These are phyloP conservation scores for Solanum sejunctum DNA, from an alignment of 257 asterid species.

Conservation along the genomic window DNA sequence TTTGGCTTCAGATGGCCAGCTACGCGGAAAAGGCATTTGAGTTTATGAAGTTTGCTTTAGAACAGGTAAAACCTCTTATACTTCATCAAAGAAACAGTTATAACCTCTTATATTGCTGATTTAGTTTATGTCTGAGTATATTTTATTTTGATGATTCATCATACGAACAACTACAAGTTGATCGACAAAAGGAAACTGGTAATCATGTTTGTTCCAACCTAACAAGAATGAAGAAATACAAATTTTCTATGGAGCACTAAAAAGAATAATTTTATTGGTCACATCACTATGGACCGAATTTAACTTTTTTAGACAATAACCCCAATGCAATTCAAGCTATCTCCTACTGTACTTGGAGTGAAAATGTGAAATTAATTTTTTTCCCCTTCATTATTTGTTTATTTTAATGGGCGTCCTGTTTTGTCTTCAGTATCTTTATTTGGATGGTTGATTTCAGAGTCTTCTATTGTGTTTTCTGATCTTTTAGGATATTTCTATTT, in stretches of 20 bases:
- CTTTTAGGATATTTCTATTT: not conserved
- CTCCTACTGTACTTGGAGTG: not conserved
- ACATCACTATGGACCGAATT: not conserved
- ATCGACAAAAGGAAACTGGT: not conserved
- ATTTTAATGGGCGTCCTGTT: not conserved
- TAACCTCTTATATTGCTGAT: not conserved
- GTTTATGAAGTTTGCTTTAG: slow-evolving; percentile 66
- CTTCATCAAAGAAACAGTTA: slow-evolving; percentile 26
- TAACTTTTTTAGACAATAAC: not conserved
- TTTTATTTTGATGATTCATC: not conserved
- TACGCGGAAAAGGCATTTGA: slow-evolving; percentile 13
- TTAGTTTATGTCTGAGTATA: not conserved
- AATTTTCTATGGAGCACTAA: not conserved
- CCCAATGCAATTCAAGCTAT: not conserved
- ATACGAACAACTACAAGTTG: not conserved
- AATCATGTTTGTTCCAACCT: not conserved
- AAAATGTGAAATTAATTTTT: not conserved
- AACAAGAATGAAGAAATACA: not conserved
- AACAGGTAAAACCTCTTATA: slow-evolving; percentile 29
- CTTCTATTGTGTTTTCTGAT: not conserved
- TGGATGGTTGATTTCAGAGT: not conserved
- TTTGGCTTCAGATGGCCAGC: slow-evolving; percentile 24
- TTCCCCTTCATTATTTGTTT: not conserved
- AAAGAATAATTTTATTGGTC: not conserved
- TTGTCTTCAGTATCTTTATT: not conserved